Conservation (phyloP, 2,329 filamentous ascomycete species). For the Chalaropsis ovoidea region DNA sequence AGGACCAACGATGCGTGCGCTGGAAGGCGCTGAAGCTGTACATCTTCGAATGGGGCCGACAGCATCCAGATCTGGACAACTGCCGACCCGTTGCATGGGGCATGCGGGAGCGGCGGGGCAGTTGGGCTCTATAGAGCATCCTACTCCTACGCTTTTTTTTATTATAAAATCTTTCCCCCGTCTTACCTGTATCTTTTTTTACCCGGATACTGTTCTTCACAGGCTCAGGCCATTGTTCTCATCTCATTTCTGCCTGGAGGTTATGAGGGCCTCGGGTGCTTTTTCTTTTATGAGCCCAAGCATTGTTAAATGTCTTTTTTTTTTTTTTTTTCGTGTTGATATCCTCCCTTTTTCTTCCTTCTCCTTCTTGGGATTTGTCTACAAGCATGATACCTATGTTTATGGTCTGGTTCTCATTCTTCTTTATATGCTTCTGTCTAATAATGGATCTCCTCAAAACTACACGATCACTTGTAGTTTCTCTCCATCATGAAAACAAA, state of each 20-base stretch:
- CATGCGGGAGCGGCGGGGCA: conserved; percentile 54
- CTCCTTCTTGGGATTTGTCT: not conserved
- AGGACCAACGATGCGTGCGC: conserved; percentile 47
- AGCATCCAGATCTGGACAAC: conserved; percentile 64
- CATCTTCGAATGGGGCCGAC: conserved; percentile 78
- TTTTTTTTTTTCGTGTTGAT: conserved; percentile 11
- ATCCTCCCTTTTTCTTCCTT: not conserved
- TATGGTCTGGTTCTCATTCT: not conserved
- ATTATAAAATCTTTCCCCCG: too few species aligned
- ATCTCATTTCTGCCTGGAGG: too few species aligned
- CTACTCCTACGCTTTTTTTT: not conserved
- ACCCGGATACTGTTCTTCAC: not conserved
- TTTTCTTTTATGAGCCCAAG: not conserved
- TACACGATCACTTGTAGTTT: not conserved
- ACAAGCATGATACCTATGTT: not conserved
- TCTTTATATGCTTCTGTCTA: conserved; percentile 3
- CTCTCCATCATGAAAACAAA: too few species aligned
- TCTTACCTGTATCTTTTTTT: too few species aligned
- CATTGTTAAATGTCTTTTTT: not conserved
- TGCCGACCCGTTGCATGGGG: conserved; percentile 54
- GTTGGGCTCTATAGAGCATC: conserved; percentile 54
- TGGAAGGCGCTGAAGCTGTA: conserved; percentile 80
- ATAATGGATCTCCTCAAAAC: not conserved
- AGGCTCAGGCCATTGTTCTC: too few species aligned
- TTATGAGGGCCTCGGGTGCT: too few species aligned